Evolutionary conservation across 2,329 filamentous ascomycete genomes (phyloP).

Genomic region (Beauveria sp.): DNA sequence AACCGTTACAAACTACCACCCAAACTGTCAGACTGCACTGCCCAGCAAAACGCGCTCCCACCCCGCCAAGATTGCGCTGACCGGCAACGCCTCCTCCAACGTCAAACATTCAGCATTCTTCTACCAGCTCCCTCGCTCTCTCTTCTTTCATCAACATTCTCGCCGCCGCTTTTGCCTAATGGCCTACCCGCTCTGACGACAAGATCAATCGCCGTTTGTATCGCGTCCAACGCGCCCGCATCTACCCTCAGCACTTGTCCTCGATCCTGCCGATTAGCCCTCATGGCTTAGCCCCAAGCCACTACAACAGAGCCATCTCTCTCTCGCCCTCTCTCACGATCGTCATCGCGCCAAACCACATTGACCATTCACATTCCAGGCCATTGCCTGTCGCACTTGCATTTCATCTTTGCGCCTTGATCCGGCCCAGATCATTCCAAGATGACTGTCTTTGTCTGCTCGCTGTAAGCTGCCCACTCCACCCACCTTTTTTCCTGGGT

Average conservation of each 20-base stretch:
- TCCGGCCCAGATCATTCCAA: slow-evolving; percentile 13
- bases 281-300: background rate
- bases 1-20: too few relatives aligned
- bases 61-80: too few relatives aligned
- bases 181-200: background rate
- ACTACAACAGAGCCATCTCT: background rate
- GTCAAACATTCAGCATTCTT: background rate
- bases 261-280: background rate
- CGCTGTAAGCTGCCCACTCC: slow-evolving; percentile 25
- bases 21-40: too few relatives aligned
- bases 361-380: background rate
- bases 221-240: background rate
- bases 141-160: background rate
- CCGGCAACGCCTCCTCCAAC: background rate
- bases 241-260: background rate
- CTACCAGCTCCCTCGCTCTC: background rate
- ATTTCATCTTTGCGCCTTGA: background rate
- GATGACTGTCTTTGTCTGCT: slow-evolving; percentile 35
- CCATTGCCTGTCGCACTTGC: background rate
- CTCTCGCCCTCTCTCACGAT: background rate
- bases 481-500: background rate
- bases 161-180: background rate
- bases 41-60: background rate
- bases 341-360: background rate
- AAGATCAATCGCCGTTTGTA: background rate